These are phyloP conservation scores for Pseudogymnoascus sp. DNA, from an alignment of 2,329 filamentous ascomycete species.

Conservation along the genomic window DNA sequence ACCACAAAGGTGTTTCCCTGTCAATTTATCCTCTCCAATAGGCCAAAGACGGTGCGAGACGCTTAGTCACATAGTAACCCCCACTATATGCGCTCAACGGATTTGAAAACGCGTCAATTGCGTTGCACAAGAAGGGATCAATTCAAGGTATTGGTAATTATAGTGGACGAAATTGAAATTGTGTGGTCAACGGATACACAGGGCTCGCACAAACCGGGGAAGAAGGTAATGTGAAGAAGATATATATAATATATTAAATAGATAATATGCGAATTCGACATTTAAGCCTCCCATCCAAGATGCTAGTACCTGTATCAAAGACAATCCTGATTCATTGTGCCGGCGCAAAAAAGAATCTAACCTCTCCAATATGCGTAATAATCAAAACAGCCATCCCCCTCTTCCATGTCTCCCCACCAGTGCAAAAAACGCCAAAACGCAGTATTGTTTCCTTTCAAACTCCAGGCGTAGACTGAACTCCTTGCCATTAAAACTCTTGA, in stretches of 20 bases:
- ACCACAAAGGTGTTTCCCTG: neutral
- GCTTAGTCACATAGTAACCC: neutral
- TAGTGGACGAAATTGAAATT: neutral
- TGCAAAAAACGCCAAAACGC: neutral
- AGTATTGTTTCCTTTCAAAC: neutral
- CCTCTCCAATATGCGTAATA: neutral
- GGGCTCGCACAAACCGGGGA: neutral
- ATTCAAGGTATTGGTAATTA: neutral
- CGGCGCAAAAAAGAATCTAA: neutral
- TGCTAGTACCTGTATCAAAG: neutral
- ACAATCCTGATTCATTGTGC: neutral
- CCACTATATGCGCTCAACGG: neutral
- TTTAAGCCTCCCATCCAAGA: neutral
- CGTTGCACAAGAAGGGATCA: neutral
- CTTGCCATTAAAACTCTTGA: neutral
- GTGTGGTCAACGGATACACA: neutral
- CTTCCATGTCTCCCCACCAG: neutral
- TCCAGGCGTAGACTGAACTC: neutral
- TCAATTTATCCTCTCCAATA: neutral
- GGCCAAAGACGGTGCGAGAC: neutral
- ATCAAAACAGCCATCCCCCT: neutral
- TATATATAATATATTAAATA: constrained; percentile 4
- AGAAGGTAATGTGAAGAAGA: neutral
- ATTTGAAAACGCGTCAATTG: neutral
- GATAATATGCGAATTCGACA: neutral